A percentile compares a stretch with the other conserved stretches of the same genome.
Evolutionary conservation across 257 asterid species (phyloP).

Genomic region (Thymus quinquecostatus): DNA sequence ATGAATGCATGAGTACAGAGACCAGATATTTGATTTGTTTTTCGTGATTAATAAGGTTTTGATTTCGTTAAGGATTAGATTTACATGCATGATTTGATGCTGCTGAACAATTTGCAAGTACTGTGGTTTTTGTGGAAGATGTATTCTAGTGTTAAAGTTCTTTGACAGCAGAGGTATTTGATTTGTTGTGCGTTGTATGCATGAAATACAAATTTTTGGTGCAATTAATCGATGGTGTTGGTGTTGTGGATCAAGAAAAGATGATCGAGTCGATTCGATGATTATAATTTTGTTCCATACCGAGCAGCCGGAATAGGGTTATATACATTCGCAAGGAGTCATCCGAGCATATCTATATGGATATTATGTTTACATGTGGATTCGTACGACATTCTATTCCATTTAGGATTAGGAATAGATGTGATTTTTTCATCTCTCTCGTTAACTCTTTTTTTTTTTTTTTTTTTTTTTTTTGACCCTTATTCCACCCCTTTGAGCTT

Average conservation of each 20-base stretch:
- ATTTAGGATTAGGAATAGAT: no score
- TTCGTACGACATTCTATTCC: no score
- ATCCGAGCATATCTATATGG: no score
- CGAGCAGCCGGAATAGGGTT: no score
- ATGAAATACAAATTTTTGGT: not conserved
- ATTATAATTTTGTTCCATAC: no score
- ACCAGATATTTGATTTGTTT: not conserved
- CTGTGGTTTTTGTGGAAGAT: not conserved
- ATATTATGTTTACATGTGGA: not conserved
- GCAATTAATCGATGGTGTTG: not conserved
- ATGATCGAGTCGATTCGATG: no score
- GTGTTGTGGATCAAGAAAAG: not conserved
- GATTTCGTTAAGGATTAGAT: not conserved
- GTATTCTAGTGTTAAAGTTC: not conserved
- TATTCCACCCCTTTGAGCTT: no score
- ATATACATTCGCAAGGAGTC: no score
- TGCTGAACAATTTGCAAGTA: not conserved
- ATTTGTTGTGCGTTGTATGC: not conserved
- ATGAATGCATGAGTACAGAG: not conserved
- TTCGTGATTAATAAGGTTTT: constrained; percentile 7
- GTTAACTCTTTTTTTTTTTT: no score
- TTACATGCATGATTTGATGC: not conserved
- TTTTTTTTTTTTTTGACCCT: no score
- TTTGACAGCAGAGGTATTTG: not conserved
- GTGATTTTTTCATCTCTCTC: no score